Evolutionary conservation across 2,329 filamentous ascomycete genomes (phyloP).

Genomic region (Furcasterigmium furcatum): DNA sequence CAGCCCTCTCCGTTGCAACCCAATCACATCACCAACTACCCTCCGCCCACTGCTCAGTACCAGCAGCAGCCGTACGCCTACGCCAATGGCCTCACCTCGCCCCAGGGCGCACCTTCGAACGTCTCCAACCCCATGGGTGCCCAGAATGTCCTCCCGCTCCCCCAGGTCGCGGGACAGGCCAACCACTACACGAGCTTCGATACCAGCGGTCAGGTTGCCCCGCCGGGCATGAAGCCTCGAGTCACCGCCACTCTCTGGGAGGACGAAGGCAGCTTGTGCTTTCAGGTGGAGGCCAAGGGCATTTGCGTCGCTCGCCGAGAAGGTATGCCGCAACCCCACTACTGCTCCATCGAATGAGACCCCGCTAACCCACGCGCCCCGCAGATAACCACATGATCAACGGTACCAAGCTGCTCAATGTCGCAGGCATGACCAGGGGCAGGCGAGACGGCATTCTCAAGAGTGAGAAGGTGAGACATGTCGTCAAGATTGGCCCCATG

Average conservation of each 20-base stretch:
- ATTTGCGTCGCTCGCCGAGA: constrained; percentile 94
- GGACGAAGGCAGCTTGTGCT: constrained; percentile 95
- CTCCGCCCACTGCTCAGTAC: constrained; percentile 56
- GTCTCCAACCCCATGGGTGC: constrained; percentile 67
- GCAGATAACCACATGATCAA: constrained; percentile 99
- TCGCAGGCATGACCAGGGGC: constrained; percentile 96
- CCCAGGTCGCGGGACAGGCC: constrained; percentile 51
- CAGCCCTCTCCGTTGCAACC: constrained; percentile 75
- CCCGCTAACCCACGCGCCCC: constrained; percentile 5
- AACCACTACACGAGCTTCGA: constrained; percentile 65
- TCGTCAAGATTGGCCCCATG: constrained; percentile 99
- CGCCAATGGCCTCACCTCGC: constrained; percentile 74
- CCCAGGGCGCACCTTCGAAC: constrained; percentile 64
- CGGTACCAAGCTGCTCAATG: constrained; percentile 93
- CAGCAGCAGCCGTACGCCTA: constrained; percentile 64
- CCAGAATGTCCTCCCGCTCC: constrained; percentile 68
- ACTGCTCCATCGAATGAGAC: background rate
- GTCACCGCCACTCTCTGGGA: constrained; percentile 98
- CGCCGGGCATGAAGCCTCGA: constrained; percentile 91
- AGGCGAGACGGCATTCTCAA: constrained; percentile 94
- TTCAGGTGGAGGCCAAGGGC: constrained; percentile 93
- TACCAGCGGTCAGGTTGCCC: constrained; percentile 86
- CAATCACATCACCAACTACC: constrained; percentile 62
- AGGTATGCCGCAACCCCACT: constrained; percentile 49
- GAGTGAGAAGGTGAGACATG: constrained; percentile 93